Evolutionary conservation across 2,329 filamentous ascomycete species (phyloP), one percentile per base, ranked within the genome.

Genomic region (Penicillium sp.): DNA sequence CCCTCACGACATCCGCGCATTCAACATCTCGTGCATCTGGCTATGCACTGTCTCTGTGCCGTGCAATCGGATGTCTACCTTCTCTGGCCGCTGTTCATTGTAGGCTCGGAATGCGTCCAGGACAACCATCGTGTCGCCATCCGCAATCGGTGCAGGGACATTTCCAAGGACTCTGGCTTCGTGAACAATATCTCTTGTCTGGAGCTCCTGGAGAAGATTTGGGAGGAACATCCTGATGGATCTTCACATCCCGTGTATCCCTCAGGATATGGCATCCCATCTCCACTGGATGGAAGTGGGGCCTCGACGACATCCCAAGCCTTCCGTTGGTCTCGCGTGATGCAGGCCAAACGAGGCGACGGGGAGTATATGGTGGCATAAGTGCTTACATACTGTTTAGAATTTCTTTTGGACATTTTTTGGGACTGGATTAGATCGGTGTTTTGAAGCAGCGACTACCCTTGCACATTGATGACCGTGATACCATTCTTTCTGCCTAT

Each of bases 41-140:
- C 89, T 1, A 76, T 95, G 27, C 84, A 81, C 64, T 90, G 93
- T 65, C 85, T 92, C 39, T 83, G 81, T 5, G 82, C 81, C 36
- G 79, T 95, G 25, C 80, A 85, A 45, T 75, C 81, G 2, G 83
- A 94, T 64, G 93, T 95, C 58, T 95, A 94, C 60, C 69, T 95
- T 7, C 77, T 95, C 6, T 95, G 89, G 90, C 89, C 90, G 2
- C 74, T 95, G 2, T 95, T 95, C 60, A 83, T 95, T 35, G 81
- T 84, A 1, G 89, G 89, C 13, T 88, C 85, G 14, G 90, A 95
- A 67, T 94, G 87, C 54, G 82, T 92, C 46, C 83, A 86, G 49
- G 79, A 85, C 54, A 71, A 80, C 34, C 85, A 95, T 56, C 84
- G 89, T 47, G 77, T 78, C 40, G 78, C 89, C 41, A 83, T 95